Percentiles rank a stretch among this genome's conserved stretches.
Evolutionary conservation across 2,329 filamentous ascomycete genomes (phyloP).

Genomic region (Xylariales sp.): DNA sequence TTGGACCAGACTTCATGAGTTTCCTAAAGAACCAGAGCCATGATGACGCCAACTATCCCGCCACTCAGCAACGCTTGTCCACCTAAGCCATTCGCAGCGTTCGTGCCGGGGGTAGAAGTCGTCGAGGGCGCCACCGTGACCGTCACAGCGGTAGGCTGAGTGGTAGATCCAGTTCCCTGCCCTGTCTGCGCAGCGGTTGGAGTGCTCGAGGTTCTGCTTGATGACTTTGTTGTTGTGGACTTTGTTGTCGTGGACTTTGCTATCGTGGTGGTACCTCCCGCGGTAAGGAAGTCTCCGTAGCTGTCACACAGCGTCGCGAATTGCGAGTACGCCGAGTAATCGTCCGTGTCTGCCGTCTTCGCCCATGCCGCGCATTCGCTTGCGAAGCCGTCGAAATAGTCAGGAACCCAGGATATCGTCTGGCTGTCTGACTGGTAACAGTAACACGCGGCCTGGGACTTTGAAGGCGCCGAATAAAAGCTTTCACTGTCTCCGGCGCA

Average conservation of each 20-base stretch:
- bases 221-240: neutral
- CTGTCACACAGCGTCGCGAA: conserved; percentile 2
- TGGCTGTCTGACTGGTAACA: conserved; percentile 7
- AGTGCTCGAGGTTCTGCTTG: neutral
- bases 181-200: conserved; percentile 3
- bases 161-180: neutral
- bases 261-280: neutral
- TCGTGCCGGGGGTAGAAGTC: conserved; percentile 2
- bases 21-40: neutral
- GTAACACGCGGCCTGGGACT: conserved; percentile 11
- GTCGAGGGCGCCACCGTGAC: conserved; percentile 4
- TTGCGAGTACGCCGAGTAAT: neutral
- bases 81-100: neutral
- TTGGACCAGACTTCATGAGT: too few species aligned
- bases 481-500: conserved; percentile 5
- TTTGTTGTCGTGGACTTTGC: neutral
- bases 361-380: conserved; percentile 10
- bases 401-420: conserved; percentile 8
- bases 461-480: conserved; percentile 1
- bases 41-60: neutral
- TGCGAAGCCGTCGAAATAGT: conserved; percentile 6
- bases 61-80: neutral
- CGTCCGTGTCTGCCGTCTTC: neutral
- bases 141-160: conserved; percentile 8
- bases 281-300: conserved; percentile 7